phyloP scores from a whole-genome alignment of 805 yeast genomes.

The Kodamaea neixiangensis region DNA sequence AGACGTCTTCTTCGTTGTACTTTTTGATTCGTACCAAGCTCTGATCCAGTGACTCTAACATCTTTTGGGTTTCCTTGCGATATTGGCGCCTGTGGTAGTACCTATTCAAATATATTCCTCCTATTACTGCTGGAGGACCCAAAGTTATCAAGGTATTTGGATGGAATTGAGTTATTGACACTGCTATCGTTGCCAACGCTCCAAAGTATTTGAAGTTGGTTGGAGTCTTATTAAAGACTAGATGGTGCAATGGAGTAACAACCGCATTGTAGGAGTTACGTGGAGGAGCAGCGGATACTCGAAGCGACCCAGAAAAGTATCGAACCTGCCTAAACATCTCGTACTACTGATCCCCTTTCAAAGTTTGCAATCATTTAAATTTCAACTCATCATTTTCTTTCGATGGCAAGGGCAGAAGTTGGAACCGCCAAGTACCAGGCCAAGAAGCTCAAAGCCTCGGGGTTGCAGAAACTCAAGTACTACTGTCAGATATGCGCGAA shows the following conservation, averaged over 20 bases:
- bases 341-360: neutral
- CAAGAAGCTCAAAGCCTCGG: conserved; percentile 76
- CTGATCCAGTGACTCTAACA: conserved; percentile 11
- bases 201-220: conserved; percentile 30
- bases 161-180: conserved; percentile 34
- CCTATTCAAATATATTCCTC: conserved; percentile 25
- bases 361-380: neutral
- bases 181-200: conserved; percentile 26
- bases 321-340: neutral
- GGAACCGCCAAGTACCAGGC: conserved; percentile 65
- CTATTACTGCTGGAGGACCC: conserved; percentile 38
- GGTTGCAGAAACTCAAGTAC: conserved; percentile 81
- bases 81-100: conserved; percentile 15
- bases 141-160: conserved; percentile 37
- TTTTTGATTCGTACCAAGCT: conserved; percentile 19
- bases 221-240: conserved; percentile 32
- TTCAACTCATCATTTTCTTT: neutral
- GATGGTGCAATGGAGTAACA: conserved; percentile 22
- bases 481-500: conserved; percentile 92
- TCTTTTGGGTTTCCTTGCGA: conserved; percentile 17
- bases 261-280: conserved; percentile 32
- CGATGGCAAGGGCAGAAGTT: conserved; percentile 37
- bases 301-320: conserved; percentile 3
- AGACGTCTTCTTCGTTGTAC: conserved; percentile 36
- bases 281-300: conserved; percentile 26